Conservation (phyloP, 1,284 basidiomycete species). For the Melanopsichium pennsylvanicum region DNA sequence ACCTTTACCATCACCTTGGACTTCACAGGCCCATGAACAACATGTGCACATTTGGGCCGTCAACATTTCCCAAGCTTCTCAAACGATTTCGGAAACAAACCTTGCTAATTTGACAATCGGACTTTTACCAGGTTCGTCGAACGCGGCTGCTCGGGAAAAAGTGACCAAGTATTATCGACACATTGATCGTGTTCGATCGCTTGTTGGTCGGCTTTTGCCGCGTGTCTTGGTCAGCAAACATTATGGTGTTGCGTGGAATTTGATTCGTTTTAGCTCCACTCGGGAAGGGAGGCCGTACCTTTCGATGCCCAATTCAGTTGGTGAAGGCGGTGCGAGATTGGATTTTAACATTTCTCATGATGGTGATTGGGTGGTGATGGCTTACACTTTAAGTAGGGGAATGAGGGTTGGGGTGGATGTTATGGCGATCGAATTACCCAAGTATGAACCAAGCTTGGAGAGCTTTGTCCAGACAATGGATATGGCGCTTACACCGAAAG, state of each 20-base stretch:
- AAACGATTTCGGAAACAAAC: too few species aligned
- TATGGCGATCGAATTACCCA: conserved; percentile 55
- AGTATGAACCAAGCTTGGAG: conserved; percentile 38
- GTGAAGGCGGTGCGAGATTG: neutral
- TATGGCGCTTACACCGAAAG: conserved; percentile 46
- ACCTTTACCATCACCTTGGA: neutral
- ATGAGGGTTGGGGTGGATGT: conserved; percentile 56
- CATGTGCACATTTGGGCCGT: conserved; percentile 50
- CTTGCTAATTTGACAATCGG: neutral
- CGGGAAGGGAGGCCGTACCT: conserved; percentile 38
- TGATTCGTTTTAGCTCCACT: conserved; percentile 10
- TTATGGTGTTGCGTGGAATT: conserved; percentile 11
- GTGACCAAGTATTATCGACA: conserved; percentile 42
- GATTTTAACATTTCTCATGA: conserved; percentile 64
- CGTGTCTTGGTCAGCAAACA: conserved; percentile 18
- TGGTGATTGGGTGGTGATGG: conserved; percentile 60
- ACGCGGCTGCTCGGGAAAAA: conserved; percentile 22
- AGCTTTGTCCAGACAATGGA: conserved; percentile 60
- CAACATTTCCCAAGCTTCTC: conserved; percentile 39
- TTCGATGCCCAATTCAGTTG: neutral
- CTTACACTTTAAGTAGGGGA: conserved; percentile 11
- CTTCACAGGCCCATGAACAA: too few species aligned
- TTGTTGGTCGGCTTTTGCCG: conserved; percentile 43
- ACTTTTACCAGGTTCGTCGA: conserved; percentile 18
- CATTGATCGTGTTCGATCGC: conserved; percentile 43